phyloP scores from a whole-genome alignment of 1,139 yeast species.

The Sugiyamaella xylanicola region DNA sequence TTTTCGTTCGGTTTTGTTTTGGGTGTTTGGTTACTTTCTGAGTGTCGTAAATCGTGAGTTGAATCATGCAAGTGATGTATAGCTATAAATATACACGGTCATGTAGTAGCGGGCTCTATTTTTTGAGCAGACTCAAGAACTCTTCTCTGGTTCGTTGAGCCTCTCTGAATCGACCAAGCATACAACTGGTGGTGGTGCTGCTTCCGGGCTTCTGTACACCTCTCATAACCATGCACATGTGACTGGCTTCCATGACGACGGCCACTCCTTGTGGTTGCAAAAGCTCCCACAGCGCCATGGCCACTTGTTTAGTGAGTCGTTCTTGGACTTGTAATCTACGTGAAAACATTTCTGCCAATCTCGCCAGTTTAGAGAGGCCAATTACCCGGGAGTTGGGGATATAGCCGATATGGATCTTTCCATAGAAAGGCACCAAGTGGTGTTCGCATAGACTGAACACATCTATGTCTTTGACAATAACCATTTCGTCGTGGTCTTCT shows the following conservation, averaged over 20 bases:
- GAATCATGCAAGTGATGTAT: slow-evolving; percentile 19
- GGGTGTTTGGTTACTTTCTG: neutral
- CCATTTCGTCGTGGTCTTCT: slow-evolving; percentile 99
- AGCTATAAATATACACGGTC: neutral
- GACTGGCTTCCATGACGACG: slow-evolving; percentile 95
- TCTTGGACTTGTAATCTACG: slow-evolving; percentile 97
- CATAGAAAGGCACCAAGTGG: slow-evolving; percentile 95
- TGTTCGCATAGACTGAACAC: slow-evolving; percentile 94
- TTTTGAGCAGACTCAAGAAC: slow-evolving; percentile 64
- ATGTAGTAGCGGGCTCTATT: slow-evolving; percentile 8
- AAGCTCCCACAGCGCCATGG: slow-evolving; percentile 90
- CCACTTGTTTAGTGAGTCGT: slow-evolving; percentile 92
- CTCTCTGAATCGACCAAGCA: slow-evolving; percentile 93
- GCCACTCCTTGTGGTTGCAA: slow-evolving; percentile 96
- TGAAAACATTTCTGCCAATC: slow-evolving; percentile 96
- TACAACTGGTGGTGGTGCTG: slow-evolving; percentile 90
- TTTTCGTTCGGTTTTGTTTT: neutral
- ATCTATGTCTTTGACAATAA: slow-evolving; percentile 92
- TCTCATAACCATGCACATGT: slow-evolving; percentile 99
- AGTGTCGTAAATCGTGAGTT: slow-evolving; percentile 23
- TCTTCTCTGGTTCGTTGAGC: slow-evolving; percentile 96
- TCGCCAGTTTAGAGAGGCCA: slow-evolving; percentile 89
- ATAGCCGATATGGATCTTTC: slow-evolving; percentile 95
- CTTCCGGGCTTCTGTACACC: slow-evolving; percentile 97
- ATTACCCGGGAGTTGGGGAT: slow-evolving; percentile 94